Conservation (phyloP, 805 yeast genomes). For the Candida stauntonica region DNA sequence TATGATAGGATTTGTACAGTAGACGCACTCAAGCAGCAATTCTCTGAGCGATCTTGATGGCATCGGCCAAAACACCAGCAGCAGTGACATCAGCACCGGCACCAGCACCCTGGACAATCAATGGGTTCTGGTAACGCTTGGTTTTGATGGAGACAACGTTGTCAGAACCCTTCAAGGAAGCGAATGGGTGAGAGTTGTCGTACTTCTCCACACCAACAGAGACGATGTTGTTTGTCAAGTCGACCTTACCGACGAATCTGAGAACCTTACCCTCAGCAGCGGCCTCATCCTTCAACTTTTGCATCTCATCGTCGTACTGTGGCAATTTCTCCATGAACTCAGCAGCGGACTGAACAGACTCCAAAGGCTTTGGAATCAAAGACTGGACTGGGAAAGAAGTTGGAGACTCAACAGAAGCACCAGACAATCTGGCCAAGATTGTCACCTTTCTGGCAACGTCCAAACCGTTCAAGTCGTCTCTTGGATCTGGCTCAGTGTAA, state of each 20-base stretch:
- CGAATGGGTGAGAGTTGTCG: constrained; percentile 89
- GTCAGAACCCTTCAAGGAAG: constrained; percentile 92
- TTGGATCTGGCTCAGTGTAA: constrained; percentile 98
- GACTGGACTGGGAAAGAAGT: constrained; percentile 92
- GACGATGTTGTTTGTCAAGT: constrained; percentile 61
- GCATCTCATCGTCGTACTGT: constrained; percentile 74
- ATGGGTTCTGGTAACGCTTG: constrained; percentile 87
- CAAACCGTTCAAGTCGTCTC: constrained; percentile 96
- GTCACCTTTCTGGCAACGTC: constrained; percentile 99
- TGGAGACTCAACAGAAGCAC: constrained; percentile 79
- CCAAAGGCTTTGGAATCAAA: constrained; percentile 83
- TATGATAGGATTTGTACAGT: background rate
- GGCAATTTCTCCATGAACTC: constrained; percentile 83
- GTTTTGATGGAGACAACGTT: constrained; percentile 91
- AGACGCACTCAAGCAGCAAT: constrained; percentile 26
- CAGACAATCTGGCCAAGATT: constrained; percentile 89
- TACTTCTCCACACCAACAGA: constrained; percentile 88
- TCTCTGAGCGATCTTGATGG: constrained; percentile 88
- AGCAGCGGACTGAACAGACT: constrained; percentile 61
- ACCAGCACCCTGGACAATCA: constrained; percentile 97
- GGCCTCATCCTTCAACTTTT: constrained; percentile 74
- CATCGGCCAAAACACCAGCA: constrained; percentile 92
- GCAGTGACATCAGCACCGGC: constrained; percentile 77
- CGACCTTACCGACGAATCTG: constrained; percentile 91
- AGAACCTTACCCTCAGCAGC: constrained; percentile 79